phyloP scores from a whole-genome alignment of 148 eudicot species.

The Vaccinium vitisidaea region DNA sequence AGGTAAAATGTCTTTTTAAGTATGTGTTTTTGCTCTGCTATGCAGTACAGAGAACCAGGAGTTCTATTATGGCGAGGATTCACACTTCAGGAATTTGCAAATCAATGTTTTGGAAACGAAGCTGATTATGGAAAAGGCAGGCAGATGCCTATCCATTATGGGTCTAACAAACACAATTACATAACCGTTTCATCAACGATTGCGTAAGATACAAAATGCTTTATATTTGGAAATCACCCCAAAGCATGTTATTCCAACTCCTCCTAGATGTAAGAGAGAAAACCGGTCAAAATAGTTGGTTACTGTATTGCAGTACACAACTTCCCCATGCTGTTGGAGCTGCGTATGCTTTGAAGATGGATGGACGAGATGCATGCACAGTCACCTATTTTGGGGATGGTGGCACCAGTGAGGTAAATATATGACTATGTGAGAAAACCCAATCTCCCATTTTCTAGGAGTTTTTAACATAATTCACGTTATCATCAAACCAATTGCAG shows the following conservation, averaged over 20 bases:
- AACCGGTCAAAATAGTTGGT: background rate
- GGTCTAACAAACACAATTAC: constrained; percentile 8
- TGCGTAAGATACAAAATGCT: background rate
- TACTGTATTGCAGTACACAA: constrained; percentile 9
- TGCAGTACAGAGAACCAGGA: constrained; percentile 7
- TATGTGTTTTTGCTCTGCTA: background rate
- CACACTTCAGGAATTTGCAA: constrained; percentile 8
- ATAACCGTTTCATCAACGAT: constrained; percentile 1
- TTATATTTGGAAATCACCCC: background rate
- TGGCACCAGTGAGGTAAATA: constrained; percentile 10
- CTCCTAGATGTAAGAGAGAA: background rate
- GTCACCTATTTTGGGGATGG: constrained; percentile 8
- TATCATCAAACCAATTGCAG: background rate
- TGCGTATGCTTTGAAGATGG: constrained; percentile 5
- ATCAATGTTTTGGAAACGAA: constrained; percentile 8
- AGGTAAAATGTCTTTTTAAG: constrained; percentile 1
- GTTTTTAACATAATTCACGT: background rate
- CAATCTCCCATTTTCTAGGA: background rate
- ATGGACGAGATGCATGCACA: constrained; percentile 8
- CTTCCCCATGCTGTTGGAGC: constrained; percentile 9
- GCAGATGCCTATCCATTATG: constrained; percentile 11
- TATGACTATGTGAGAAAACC: background rate
- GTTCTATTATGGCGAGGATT: constrained; percentile 2
- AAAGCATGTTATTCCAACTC: background rate
- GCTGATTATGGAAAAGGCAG: constrained; percentile 6